A percentile compares a stretch with the other conserved stretches of the same genome.
Conservation (phyloP, 2,329 filamentous ascomycete species). For the Colletotrichum siamense region DNA sequence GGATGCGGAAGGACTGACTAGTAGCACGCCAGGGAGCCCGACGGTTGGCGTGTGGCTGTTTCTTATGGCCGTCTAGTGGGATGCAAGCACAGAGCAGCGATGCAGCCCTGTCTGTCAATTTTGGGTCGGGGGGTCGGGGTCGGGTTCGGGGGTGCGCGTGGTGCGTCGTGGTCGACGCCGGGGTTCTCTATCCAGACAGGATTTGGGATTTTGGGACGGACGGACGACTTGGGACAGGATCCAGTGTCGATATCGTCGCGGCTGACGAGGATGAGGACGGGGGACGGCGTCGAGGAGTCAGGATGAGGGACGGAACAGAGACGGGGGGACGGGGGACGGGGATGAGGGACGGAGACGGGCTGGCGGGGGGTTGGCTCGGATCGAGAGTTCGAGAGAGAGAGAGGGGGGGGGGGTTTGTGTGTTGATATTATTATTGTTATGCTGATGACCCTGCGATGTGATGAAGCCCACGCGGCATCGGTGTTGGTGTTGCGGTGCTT, state of each 20-base stretch:
- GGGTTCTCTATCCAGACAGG: not conserved
- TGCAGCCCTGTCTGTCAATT: conserved; percentile 18
- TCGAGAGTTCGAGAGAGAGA: conserved; percentile 3
- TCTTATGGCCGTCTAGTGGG: not conserved
- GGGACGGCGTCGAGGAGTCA: not conserved
- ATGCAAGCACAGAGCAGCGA: conserved; percentile 11
- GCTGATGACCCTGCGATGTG: not conserved
- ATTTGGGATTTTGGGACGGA: not conserved
- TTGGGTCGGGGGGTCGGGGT: not conserved
- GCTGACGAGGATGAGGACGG: not conserved
- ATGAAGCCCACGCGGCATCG: not conserved
- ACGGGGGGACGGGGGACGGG: not conserved
- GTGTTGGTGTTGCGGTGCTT: not conserved
- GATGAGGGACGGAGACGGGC: not conserved
- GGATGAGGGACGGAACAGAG: not conserved
- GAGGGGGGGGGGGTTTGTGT: not conserved
- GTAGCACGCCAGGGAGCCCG: not conserved
- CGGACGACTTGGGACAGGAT: not conserved
- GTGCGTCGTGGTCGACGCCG: not conserved
- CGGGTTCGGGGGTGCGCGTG: not conserved
- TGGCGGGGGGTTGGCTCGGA: not conserved
- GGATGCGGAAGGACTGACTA: conserved; percentile 15
- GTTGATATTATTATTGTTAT: not conserved
- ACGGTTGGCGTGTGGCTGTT: conserved; percentile 14
- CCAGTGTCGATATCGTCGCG: not conserved